A percentile compares a stretch with the other conserved stretches of the same genome.
Conservation (phyloP, 352 stramenopile genomes). For the Plasmopara halstedii region DNA sequence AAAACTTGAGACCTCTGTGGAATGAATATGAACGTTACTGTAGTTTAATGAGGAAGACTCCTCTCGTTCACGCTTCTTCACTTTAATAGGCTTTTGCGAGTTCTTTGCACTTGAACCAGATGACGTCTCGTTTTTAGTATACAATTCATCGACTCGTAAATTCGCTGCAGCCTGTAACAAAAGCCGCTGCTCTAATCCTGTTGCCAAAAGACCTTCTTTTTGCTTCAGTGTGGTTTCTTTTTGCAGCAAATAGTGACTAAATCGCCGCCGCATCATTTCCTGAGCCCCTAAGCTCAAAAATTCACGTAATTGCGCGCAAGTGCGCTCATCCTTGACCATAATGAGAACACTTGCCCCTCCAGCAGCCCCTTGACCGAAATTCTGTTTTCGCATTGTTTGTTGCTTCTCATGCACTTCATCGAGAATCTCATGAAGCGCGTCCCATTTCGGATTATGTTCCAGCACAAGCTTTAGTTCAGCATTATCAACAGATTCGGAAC, state of each 20-base stretch:
- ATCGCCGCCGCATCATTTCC: constrained; percentile 80
- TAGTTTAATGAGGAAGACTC: constrained; percentile 16
- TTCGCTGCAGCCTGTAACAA: constrained; percentile 45
- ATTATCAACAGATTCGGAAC: constrained; percentile 12
- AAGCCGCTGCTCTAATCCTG: constrained; percentile 57
- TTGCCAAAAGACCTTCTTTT: constrained; percentile 31
- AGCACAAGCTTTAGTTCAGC: constrained; percentile 55
- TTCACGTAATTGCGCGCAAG: constrained; percentile 72
- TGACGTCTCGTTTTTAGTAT: constrained; percentile 18
- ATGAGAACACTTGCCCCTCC: constrained; percentile 59
- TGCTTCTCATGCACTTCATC: constrained; percentile 82
- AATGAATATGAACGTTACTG: constrained; percentile 18
- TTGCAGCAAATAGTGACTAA: constrained; percentile 75
- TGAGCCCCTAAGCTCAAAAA: constrained; percentile 68
- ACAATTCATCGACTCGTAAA: constrained; percentile 38
- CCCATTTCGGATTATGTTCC: constrained; percentile 94
- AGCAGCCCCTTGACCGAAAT: constrained; percentile 12
- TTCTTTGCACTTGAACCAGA: constrained; percentile 3
- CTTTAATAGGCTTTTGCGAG: constrained; percentile 15
- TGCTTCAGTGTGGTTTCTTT: constrained; percentile 49
- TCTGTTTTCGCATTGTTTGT: constrained; percentile 18
- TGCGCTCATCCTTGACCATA: constrained; percentile 87
- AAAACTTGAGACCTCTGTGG: constrained; percentile 56
- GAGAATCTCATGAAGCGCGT: constrained; percentile 87
- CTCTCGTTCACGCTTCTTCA: constrained; percentile 28